phyloP scores from a whole-genome alignment of 2,329 filamentous ascomycete genomes.

The Arthrobotrys musiformis region DNA sequence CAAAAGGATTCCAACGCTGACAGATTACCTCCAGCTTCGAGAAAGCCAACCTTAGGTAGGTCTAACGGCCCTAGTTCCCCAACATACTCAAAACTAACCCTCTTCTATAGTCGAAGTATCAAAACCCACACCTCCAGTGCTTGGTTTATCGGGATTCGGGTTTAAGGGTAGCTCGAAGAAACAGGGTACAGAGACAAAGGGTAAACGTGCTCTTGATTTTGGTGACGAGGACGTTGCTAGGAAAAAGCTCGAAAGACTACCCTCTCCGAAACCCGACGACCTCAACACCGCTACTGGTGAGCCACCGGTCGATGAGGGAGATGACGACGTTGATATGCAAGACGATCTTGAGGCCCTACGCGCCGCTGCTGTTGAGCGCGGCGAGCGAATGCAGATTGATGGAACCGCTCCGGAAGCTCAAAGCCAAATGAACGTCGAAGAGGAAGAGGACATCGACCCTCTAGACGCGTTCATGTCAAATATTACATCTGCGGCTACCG shows the following conservation, averaged over 20 bases:
- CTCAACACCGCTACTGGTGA: constrained; percentile 69
- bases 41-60: constrained; percentile 58
- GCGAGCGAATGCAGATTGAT: constrained; percentile 70
- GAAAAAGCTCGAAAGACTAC: constrained; percentile 90
- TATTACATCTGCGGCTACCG: constrained; percentile 55
- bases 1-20: constrained; percentile 60
- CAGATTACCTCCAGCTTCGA: constrained; percentile 59
- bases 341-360: constrained; percentile 88
- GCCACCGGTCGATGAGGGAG: constrained; percentile 71
- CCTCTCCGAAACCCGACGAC: constrained; percentile 73
- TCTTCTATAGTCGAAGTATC: constrained; percentile 57
- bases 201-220: constrained; percentile 81
- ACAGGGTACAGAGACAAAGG: constrained; percentile 70
- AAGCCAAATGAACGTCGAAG: constrained; percentile 61
- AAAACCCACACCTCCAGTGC: constrained; percentile 70
- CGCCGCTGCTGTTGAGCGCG: constrained; percentile 84
- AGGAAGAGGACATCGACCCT: constrained; percentile 83
- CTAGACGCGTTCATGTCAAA: constrained; percentile 94
- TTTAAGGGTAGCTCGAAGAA: constrained; percentile 76
- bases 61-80: not conserved
- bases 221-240: constrained; percentile 88
- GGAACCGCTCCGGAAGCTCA: constrained; percentile 19
- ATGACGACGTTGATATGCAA: constrained; percentile 78
- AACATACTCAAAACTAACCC: constrained; percentile 56
- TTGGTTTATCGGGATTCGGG: constrained; percentile 80